Evolutionary conservation across 345 rosid species (phyloP), one percentile per base, ranked within the genome.

Genomic region (Excoecaria agallocha): DNA sequence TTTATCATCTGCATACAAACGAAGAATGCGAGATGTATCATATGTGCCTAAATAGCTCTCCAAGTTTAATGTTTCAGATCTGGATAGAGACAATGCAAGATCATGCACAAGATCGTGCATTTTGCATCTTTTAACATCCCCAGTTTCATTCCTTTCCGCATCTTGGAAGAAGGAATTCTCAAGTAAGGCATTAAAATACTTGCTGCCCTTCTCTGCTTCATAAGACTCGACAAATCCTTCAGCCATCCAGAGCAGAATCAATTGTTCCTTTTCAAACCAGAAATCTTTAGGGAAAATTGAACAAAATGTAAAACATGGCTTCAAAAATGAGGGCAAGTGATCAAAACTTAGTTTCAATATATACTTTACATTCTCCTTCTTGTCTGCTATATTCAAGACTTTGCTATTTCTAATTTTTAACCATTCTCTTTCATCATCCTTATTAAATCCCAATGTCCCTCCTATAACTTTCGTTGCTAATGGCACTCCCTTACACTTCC

Each of bases 51-150:
- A 19, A 62, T 10, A 41, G 0, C 0, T 51, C 30, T n/a, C 30
- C 35, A 62, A 1, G 3, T 4, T 41, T 48, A 57, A 37, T 17
- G 46, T 54, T 43, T 75, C 77, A 24, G 43, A 52, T 22, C 46
- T 71, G 3, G 74, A 59, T 25, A 82, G 8, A 13, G 68, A 81
- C 6, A 24, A 35, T 0, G 82, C 79, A 62, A 82, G 79, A 67
- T 72, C 77, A 62, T 68, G 79, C 8, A 78, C 30, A 52, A 69
- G 52, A 56, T 80, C 80, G 35, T 80, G 83, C 77, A 80, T 81
- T 37, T 70, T 71, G 57, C 77, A 65, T 1, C 12, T 1, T 5
- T 3, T 51, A n/a, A 82, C 51, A 19, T 52, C 30, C 2, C 55
- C 82, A 30, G 2, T 30, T 8, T 0, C 3, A 54, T 77, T 73